Conservation (phyloP, 306 rosid species). For the Vachellia pachyceras region DNA sequence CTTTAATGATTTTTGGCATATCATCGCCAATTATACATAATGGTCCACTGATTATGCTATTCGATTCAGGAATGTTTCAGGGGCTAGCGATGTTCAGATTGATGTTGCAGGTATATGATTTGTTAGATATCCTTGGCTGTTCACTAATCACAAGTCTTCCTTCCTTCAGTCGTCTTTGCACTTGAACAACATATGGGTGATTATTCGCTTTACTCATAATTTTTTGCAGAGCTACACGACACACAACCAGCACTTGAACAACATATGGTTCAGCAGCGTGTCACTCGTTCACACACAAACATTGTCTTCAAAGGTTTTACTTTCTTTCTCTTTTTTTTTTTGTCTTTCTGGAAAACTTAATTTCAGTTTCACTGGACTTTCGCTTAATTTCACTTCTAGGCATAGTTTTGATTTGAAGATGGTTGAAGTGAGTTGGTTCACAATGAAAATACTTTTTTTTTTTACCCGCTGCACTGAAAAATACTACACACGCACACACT, state of each 20-base stretch:
- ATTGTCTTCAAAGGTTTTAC: constrained; percentile 73
- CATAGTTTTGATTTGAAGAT: background rate
- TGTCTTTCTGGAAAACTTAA: constrained; percentile 18
- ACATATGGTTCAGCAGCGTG: constrained; percentile 44
- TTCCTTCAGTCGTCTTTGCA: background rate
- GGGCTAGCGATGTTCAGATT: constrained; percentile 64
- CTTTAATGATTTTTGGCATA: constrained; percentile 5
- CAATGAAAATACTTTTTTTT: too few relatives aligned
- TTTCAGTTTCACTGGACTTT: background rate
- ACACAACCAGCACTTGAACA: constrained; percentile 54
- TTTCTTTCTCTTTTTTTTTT: constrained; percentile 1
- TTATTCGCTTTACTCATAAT: constrained; percentile 15
- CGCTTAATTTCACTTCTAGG: background rate
- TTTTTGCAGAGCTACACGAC: constrained; percentile 55
- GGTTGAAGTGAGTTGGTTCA: background rate
- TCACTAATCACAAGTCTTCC: constrained; percentile 16
- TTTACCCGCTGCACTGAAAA: too few relatives aligned
- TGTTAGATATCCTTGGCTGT: constrained; percentile 11
- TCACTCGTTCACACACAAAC: constrained; percentile 56
- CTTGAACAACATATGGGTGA: too few relatives aligned
- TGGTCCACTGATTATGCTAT: constrained; percentile 50
- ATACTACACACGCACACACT: background rate
- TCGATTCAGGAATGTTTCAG: constrained; percentile 65
- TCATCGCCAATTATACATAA: constrained; percentile 6
- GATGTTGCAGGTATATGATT: constrained; percentile 66